A percentile compares a stretch with the other conserved stretches of the same genome.
These are phyloP conservation scores for Pichia sp. DNA, from an alignment of 1,139 yeast species.

Conservation along the genomic window DNA sequence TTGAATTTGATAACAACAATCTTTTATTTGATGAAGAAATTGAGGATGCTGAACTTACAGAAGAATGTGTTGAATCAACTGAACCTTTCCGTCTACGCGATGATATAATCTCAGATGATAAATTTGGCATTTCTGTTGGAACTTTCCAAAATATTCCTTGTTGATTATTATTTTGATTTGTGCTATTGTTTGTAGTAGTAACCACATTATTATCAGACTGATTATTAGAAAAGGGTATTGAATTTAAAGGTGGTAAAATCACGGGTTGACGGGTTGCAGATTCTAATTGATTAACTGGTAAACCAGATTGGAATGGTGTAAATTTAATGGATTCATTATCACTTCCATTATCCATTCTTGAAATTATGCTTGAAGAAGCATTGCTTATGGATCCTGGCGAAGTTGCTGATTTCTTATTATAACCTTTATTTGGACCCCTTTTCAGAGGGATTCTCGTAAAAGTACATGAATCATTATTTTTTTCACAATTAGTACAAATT, in stretches of 20 bases:
- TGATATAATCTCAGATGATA: slow-evolving; percentile 1
- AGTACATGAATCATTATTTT: slow-evolving; percentile 49
- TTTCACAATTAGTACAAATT: slow-evolving; percentile 52
- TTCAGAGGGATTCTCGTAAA: slow-evolving; percentile 66
- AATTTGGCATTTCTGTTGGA: slow-evolving; percentile 32
- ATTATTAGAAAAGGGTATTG: slow-evolving; percentile 11
- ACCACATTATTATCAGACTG: slow-evolving; percentile 11
- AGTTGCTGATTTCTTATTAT: slow-evolving; percentile 34
- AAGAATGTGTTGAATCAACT: slow-evolving; percentile 31
- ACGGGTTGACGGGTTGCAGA: slow-evolving; percentile 15
- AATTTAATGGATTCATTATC: not conserved
- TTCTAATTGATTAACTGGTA: too few species aligned
- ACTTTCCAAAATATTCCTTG: slow-evolving; percentile 38
- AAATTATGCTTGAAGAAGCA: not conserved
- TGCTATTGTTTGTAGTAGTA: slow-evolving; percentile 12
- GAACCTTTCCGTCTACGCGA: slow-evolving; percentile 25
- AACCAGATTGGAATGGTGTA: not conserved
- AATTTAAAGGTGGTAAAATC: slow-evolving; percentile 25
- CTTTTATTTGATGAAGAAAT: slow-evolving; percentile 1
- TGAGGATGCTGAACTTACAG: slow-evolving; percentile 16
- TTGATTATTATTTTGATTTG: slow-evolving; percentile 13
- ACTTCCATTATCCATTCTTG: slow-evolving; percentile 10
- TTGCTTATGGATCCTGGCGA: not conserved
- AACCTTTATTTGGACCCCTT: slow-evolving; percentile 75
- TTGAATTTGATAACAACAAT: not conserved